phyloP scores from a whole-genome alignment of 192 early-diverging fungal species.

The Allomyces macrogynus region DNA sequence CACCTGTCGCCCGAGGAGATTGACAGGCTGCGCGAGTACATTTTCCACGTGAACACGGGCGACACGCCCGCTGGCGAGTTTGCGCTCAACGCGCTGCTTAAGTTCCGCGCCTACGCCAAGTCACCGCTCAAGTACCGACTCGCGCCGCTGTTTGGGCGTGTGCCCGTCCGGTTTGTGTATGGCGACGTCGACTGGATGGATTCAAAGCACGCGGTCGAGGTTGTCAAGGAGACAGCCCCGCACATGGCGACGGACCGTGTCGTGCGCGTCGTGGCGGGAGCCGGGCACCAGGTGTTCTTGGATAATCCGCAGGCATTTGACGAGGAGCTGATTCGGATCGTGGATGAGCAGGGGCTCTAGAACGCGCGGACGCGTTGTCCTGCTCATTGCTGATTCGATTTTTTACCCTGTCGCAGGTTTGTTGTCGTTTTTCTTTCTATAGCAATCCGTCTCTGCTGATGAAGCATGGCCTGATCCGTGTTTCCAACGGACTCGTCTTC shows the following conservation, averaged over 20 bases:
- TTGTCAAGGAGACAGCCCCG: not conserved
- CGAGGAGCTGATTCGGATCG: constrained; percentile 26
- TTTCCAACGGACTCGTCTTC: too few species aligned
- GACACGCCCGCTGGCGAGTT: constrained; percentile 64
- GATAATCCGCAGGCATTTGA: constrained; percentile 66
- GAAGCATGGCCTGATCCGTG: too few species aligned
- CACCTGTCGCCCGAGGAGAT: constrained; percentile 45
- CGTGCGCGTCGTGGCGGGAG: constrained; percentile 3
- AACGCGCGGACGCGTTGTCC: too few species aligned
- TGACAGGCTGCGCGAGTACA: constrained; percentile 49
- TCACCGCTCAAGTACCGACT: constrained; percentile 50
- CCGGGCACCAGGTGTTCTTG: constrained; percentile 71
- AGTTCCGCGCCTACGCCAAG: constrained; percentile 66
- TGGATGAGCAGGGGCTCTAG: constrained; percentile 10
- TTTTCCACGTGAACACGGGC: constrained; percentile 52
- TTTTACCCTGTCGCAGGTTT: too few species aligned
- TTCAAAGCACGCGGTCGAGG: constrained; percentile 41
- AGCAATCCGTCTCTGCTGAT: too few species aligned
- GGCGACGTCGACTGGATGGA: constrained; percentile 86
- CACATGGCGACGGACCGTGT: not conserved
- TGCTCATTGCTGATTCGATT: too few species aligned
- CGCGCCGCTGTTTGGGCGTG: constrained; percentile 16
- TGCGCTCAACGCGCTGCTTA: constrained; percentile 49
- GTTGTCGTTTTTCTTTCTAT: too few species aligned
- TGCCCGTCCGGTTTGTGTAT: constrained; percentile 63